Evolutionary conservation across 441 rosid species (phyloP).

Genomic region (Melastoma candidum): DNA sequence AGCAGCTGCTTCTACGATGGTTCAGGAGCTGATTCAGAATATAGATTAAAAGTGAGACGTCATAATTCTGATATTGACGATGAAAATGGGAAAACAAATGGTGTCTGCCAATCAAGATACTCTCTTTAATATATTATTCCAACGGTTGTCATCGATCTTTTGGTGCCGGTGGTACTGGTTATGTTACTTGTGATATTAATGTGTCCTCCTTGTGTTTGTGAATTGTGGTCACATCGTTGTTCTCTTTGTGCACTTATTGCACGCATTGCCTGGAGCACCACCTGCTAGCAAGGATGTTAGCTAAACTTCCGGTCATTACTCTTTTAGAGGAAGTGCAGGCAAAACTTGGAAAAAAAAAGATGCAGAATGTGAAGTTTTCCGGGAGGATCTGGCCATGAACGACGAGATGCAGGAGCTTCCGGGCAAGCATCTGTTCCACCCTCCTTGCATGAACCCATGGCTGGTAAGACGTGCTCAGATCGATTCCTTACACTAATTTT

Average conservation of each 20-base stretch:
- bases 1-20: conserved; percentile 32
- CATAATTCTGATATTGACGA: too few relatives aligned
- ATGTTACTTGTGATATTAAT: too few relatives aligned
- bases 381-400: conserved; percentile 56
- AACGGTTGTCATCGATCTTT: too few relatives aligned
- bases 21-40: conserved; percentile 49
- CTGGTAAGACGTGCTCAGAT: conserved; percentile 38
- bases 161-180: too few relatives aligned
- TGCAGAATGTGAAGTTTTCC: conserved; percentile 82
- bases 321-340: conserved; percentile 55
- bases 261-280: conserved; percentile 39
- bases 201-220: too few relatives aligned
- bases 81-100: too few relatives aligned
- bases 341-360: conserved; percentile 44
- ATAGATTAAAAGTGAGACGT: conserved; percentile 16
- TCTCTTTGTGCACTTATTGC: conserved; percentile 29
- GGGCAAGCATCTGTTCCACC: conserved; percentile 83
- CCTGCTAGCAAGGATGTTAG: conserved; percentile 96
- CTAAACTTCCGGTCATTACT: conserved; percentile 70
- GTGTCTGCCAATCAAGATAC: too few relatives aligned
- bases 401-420: conserved; percentile 94
- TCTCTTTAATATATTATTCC: too few relatives aligned
- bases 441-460: conserved; percentile 94
- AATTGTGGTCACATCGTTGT: neutral
- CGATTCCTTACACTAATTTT: neutral